phyloP scores from a whole-genome alignment of 2,329 filamentous ascomycete species.

The Teratosphaeria pseudoeucalypti region DNA sequence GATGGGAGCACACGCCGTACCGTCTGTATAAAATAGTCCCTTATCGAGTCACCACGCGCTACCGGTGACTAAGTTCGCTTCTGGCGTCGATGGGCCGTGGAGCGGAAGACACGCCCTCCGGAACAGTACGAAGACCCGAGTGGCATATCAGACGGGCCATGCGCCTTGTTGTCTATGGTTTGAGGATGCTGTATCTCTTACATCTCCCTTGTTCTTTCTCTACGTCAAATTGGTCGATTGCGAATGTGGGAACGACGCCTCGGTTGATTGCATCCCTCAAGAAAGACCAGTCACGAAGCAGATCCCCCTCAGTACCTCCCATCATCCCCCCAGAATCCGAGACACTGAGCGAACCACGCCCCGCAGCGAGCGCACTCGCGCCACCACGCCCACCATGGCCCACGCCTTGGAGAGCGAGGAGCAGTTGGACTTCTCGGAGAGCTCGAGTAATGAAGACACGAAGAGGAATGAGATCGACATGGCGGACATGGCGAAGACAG shows the following conservation, averaged over 20 bases:
- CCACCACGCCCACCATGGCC: constrained; percentile 4
- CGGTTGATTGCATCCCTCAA: no score
- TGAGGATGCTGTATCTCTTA: not conserved
- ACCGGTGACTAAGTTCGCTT: not conserved
- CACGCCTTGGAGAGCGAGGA: constrained; percentile 13
- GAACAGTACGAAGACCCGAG: not conserved
- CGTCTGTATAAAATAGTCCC: not conserved
- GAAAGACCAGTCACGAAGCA: no score
- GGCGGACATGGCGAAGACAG: constrained; percentile 21
- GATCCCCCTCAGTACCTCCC: no score
- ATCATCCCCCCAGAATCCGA: not conserved
- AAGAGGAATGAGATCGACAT: constrained; percentile 12
- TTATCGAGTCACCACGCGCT: not conserved
- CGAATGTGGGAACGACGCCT: not conserved
- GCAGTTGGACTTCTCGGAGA: constrained; percentile 11
- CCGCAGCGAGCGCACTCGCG: not conserved
- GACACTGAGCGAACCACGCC: not conserved
- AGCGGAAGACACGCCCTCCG: not conserved
- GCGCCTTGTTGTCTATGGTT: not conserved
- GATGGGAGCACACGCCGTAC: not conserved
- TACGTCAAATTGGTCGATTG: not conserved
- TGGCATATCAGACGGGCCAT: not conserved
- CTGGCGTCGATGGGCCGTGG: not conserved
- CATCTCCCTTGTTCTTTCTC: not conserved
- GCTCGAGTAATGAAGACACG: constrained; percentile 13